A percentile compares a stretch with the other conserved stretches of the same genome.
Evolutionary conservation across 75 land plant species (phyloP).

Genomic region (Selaginella moellendorffii): DNA sequence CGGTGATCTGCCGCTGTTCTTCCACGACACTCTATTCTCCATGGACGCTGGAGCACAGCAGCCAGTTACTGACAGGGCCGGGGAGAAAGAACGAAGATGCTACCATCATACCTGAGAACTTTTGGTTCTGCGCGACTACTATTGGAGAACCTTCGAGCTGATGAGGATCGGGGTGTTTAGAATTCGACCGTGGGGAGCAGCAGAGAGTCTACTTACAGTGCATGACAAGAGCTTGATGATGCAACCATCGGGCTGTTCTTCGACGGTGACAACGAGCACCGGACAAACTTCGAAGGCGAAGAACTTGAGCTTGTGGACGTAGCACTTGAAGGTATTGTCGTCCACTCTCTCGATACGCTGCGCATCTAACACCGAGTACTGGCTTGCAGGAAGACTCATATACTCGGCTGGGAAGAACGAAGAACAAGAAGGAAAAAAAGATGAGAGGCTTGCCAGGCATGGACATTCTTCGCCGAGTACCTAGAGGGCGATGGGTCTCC

Average conservation of each 20-base stretch:
- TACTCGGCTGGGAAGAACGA: conserved; percentile 67
- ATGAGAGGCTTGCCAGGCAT: background rate
- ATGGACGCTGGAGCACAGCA: conserved; percentile 66
- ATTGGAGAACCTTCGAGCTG: conserved; percentile 90
- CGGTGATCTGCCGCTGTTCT: conserved; percentile 20
- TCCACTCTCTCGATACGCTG: conserved; percentile 87
- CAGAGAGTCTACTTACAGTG: conserved; percentile 30
- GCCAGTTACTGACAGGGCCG: conserved; percentile 35
- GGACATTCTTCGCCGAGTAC: background rate
- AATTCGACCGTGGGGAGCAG: too few species aligned
- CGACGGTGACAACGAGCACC: conserved; percentile 78
- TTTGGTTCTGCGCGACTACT: conserved; percentile 85
- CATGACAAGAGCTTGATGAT: conserved; percentile 82
- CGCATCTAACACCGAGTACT: conserved; percentile 92
- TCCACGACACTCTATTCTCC: conserved; percentile 66
- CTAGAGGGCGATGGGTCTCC: background rate
- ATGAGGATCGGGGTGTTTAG: too few species aligned
- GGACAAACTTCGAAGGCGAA: conserved; percentile 91
- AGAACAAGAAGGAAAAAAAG: background rate
- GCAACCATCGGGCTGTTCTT: conserved; percentile 71
- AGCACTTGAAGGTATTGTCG: conserved; percentile 76
- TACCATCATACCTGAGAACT: conserved; percentile 58
- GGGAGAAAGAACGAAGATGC: conserved; percentile 16
- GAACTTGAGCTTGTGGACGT: conserved; percentile 77
- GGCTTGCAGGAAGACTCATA: conserved; percentile 96